A percentile compares a stretch with the other conserved stretches of the same genome.
Evolutionary conservation across 192 early-diverging fungal species (phyloP).

Genomic region (Gamsiella multidivaricata): DNA sequence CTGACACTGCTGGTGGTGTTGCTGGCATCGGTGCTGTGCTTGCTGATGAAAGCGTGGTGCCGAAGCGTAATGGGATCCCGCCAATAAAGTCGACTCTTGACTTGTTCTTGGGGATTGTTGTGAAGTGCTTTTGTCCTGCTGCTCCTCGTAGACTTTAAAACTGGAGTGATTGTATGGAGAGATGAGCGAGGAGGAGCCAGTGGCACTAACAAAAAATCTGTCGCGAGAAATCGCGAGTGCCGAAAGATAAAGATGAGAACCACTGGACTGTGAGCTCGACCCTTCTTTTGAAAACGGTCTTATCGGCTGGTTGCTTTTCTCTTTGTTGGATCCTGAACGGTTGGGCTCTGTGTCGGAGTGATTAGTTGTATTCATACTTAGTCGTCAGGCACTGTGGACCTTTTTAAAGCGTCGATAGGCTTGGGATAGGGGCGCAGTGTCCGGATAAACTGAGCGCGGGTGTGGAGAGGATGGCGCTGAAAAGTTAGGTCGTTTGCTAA

Average conservation of each 20-base stretch:
- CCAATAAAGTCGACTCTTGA: not conserved
- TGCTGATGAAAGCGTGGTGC: not conserved
- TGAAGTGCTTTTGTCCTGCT: not conserved
- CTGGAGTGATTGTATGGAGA: conserved; percentile 1
- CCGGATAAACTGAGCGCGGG: too few relatives aligned
- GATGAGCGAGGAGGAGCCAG: not conserved
- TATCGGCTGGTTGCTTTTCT: not conserved
- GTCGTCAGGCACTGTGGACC: not conserved
- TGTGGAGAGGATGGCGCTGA: too few relatives aligned
- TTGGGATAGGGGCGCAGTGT: too few relatives aligned
- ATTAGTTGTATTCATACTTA: conserved; percentile 29
- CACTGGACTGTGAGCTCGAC: conserved; percentile 12
- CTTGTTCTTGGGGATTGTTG: not conserved
- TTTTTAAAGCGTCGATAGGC: too few relatives aligned
- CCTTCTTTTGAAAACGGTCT: not conserved
- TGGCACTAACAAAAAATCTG: not conserved
- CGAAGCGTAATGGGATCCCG: not conserved
- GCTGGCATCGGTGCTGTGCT: not conserved
- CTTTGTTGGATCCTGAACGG: conserved; percentile 12
- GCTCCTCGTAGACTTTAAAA: conserved; percentile 4
- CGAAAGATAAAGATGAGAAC: conserved; percentile 1
- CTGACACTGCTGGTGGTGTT: conserved; percentile 2
- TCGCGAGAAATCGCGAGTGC: not conserved
- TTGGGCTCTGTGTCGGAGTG: conserved; percentile 12
- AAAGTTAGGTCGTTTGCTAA: too few relatives aligned